Base-by-base conservation (phyloP, 805 yeast species). In the Candida tibetensis region DNA sequence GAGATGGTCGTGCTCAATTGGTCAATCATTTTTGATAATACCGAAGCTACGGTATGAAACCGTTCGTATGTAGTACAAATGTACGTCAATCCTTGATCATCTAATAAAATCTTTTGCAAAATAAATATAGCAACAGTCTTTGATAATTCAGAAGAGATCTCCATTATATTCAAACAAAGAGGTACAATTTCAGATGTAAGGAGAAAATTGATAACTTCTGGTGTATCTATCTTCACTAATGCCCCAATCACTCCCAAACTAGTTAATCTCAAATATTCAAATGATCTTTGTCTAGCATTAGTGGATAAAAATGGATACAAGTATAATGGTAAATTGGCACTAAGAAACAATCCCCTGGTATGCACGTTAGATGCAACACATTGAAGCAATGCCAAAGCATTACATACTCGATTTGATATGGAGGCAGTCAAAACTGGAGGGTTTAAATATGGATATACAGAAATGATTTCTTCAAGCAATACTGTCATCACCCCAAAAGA, bases 201-300 rank as follows among this genome's bases (percentile, higher is more conserved):
- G 53, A 91, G 66, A 55, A 93, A 91, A 45, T 85, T 85, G 45
- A 93, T 90, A 30, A 91, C 98, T 51, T 91, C 96, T 12, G 95
- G 88, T 3, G 96, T 85, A 55, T 91, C 99, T 60, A 90, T 91
- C 53, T 93, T 91, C 17, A 93, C 98, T 39, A 91, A 69, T 0
- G 99, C 98, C 15, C 99, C 99, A 57, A 91, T 86, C 5, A 91
- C 99, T 28, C 99, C 99, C 44, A 91, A 75, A 37, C 95, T 85
- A 1, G 99, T 93, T 47, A 91, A 74, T 46, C 98, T 74, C 53
- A 91, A 74, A 58, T 93, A 93, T 63, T 91, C 99, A 67, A 91
- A 93, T 6, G 96, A 85, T 47, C 96, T 74, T 49, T 88, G 90
- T 57, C 90, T 84, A 26, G 95, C 86, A 47, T 85, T 85, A 3